Evolutionary conservation across 208 protist species (phyloP).

Genomic region (Trypanosoma conorhini): DNA sequence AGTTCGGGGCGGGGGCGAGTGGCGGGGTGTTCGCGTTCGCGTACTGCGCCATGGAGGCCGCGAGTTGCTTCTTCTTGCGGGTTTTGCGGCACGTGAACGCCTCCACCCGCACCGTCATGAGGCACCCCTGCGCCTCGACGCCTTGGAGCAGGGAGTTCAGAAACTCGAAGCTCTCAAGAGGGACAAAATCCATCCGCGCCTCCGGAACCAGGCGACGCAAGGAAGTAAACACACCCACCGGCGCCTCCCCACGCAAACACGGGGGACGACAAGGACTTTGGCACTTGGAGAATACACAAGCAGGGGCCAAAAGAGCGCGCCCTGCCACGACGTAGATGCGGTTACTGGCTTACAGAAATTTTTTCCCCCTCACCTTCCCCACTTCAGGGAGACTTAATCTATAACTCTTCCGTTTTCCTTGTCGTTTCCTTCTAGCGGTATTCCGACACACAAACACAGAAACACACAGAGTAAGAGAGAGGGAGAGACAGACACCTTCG

Average conservation of each 20-base stretch:
- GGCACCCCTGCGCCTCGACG: conserved; percentile 69
- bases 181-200: conserved; percentile 73
- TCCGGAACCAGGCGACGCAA: background rate
- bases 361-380: background rate
- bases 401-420: background rate
- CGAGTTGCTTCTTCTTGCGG: conserved; percentile 56
- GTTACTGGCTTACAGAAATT: background rate
- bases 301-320: background rate
- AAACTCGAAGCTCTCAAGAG: conserved; percentile 61
- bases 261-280: background rate
- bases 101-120: conserved; percentile 64
- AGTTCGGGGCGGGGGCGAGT: conserved; percentile 34
- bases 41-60: conserved; percentile 50
- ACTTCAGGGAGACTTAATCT: background rate
- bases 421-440: background rate
- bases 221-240: background rate
- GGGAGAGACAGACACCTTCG: too few species aligned
- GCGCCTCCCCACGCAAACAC: background rate
- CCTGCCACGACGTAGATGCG: background rate
- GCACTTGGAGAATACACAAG: background rate
- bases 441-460: background rate
- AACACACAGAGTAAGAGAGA: too few species aligned
- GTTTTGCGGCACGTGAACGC: conserved; percentile 83
- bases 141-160: conserved; percentile 74
- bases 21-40: conserved; percentile 59